A percentile compares a stretch with the other conserved stretches of the same genome.
phyloP scores from a whole-genome alignment of 2,329 filamentous ascomycete genomes.

The Penicillium sumatraense region DNA sequence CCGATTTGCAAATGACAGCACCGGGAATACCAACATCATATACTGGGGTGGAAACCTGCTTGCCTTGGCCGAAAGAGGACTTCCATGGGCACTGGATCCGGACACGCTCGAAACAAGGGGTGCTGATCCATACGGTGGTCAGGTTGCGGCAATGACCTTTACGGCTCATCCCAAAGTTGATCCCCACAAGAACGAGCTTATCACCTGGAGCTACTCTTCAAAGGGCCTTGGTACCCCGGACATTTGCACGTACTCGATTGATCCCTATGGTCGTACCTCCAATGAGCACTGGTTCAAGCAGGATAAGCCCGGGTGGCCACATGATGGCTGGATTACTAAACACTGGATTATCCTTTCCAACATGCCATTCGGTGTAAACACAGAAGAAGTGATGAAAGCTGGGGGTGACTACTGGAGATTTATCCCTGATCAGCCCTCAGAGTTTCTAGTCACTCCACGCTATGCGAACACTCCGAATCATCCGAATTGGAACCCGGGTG shows the following conservation, averaged over 20 bases:
- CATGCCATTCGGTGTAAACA: slow-evolving; percentile 2
- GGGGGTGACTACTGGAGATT: not conserved
- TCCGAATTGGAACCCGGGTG: not conserved
- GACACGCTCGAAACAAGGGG: slow-evolving; percentile 46
- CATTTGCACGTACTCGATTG: slow-evolving; percentile 26
- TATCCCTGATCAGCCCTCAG: not conserved
- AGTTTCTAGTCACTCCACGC: not conserved
- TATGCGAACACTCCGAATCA: not conserved
- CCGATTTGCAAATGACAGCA: not conserved
- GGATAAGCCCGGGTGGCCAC: slow-evolving; percentile 26
- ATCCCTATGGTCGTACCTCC: slow-evolving; percentile 41
- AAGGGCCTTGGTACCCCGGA: slow-evolving; percentile 49
- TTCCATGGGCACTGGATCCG: slow-evolving; percentile 43
- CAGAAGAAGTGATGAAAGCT: slow-evolving; percentile 25
- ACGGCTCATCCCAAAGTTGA: slow-evolving; percentile 53
- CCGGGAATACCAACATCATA: not conserved
- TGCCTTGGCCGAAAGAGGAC: not conserved
- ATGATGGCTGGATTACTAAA: slow-evolving; percentile 43
- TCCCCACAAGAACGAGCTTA: slow-evolving; percentile 47
- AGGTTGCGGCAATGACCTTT: slow-evolving; percentile 46
- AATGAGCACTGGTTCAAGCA: slow-evolving; percentile 44
- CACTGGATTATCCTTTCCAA: slow-evolving; percentile 37
- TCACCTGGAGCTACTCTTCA: slow-evolving; percentile 46
- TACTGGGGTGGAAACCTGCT: not conserved
- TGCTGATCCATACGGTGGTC: slow-evolving; percentile 45